Base-by-base conservation (phyloP, 2,329 filamentous ascomycete genomes). In the Cladorrhinum sp. region DNA sequence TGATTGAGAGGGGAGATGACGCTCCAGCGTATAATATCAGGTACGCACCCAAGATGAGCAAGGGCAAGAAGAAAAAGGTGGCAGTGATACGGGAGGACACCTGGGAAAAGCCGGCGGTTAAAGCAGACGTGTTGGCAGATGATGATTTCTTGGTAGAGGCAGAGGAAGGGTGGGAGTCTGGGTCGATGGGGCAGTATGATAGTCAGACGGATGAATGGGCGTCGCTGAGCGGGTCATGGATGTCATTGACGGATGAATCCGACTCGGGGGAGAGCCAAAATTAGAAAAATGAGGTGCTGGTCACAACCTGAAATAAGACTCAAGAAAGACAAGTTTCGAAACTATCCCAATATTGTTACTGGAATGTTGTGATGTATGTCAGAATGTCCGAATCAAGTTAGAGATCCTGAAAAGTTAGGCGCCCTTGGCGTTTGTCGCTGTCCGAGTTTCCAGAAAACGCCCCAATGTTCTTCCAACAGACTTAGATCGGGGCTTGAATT, bases 191-290 rank as follows among this genome's bases (percentile, higher is more conserved):
- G 9, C 59, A 60, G 36, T 53, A 61, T 16, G 57, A 64, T 8
- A 50, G 58, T 0, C 36, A 55, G 2, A 52, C 57, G 2, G 54
- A 64, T 18, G 59, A 60, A 16, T 61, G 59, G 62, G 56, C 62
- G 51, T 64, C 62, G 23, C 48, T 64, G 13, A 57, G 50, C n/a
- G 62, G 62, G 5, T 64, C 62, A 2, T 60, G 57, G 59, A 54
- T 62, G n/a, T n/a, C 50, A 54, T 50, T 64, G 50, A 25, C 8
- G 3, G 32, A 36, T 36, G 32, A 13, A 13, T 36, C 9, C 2
- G 9, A 12, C 12, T 9, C 7, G 10, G 32, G 8, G 16, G 32
- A 12, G 32, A 16, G 32, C 32, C 12, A 9, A 36, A 36, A 16
- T 36, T 36, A 36, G 32, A 36, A 16, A 12, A 36, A 16, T 12